Evolutionary conservation across 2,329 filamentous ascomycete species (phyloP).

Genomic region (Tolypocladium pustulatum): DNA sequence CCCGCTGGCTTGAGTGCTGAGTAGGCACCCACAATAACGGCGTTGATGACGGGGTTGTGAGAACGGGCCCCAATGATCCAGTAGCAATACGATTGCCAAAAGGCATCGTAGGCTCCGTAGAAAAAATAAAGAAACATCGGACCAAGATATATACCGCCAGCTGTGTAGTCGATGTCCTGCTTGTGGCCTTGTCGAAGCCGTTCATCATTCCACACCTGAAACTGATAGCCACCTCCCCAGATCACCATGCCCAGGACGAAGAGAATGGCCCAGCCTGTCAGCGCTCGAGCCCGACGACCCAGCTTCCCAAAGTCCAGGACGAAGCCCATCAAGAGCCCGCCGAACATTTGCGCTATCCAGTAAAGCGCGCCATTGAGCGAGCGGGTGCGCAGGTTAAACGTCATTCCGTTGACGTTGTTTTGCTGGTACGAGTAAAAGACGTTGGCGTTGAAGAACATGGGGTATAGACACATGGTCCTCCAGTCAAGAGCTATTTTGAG

Average conservation of each 20-base stretch:
- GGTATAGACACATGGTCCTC: slow-evolving; percentile 35
- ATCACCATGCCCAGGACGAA: slow-evolving; percentile 39
- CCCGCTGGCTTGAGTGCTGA: slow-evolving; percentile 32
- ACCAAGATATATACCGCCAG: slow-evolving; percentile 40
- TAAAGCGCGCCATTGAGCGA: slow-evolving; percentile 42
- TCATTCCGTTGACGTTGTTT: slow-evolving; percentile 41
- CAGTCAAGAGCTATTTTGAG: slow-evolving; percentile 19
- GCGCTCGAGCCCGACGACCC: slow-evolving; percentile 32
- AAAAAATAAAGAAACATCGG: slow-evolving; percentile 63
- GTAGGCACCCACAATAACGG: slow-evolving; percentile 34
- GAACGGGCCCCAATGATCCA: slow-evolving; percentile 40
- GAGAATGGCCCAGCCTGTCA: slow-evolving; percentile 33
- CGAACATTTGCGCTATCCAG: slow-evolving; percentile 44
- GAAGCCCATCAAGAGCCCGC: slow-evolving; percentile 34
- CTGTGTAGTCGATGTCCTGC: slow-evolving; percentile 35
- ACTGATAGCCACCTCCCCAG: slow-evolving; percentile 52
- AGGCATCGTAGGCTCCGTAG: slow-evolving; percentile 57
- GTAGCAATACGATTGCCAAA: slow-evolving; percentile 58
- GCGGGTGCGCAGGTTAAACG: slow-evolving; percentile 42
- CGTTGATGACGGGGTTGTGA: slow-evolving; percentile 27
- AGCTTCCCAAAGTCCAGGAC: slow-evolving; percentile 31
- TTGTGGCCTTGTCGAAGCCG: slow-evolving; percentile 26
- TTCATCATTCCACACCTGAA: slow-evolving; percentile 46
- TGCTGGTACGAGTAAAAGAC: slow-evolving; percentile 47
- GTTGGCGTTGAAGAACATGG: slow-evolving; percentile 43